Base-by-base conservation (phyloP, 768 basidiomycete species). In the Boletus rubroflammeus region DNA sequence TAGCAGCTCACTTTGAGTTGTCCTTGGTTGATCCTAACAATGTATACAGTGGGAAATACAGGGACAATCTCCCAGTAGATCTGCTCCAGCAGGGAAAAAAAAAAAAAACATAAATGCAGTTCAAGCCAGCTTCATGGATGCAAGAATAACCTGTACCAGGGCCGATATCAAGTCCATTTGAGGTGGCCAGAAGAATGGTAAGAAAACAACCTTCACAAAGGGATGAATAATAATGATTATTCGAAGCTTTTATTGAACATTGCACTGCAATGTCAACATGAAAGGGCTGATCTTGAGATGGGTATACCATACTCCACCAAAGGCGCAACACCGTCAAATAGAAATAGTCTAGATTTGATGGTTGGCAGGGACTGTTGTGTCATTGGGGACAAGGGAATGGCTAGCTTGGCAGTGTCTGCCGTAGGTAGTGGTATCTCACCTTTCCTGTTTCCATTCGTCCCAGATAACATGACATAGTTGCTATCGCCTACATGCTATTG, bases 401-500 rank as follows among this genome's bases (percentile, higher is more conserved):
- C 63, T 71, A 47, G 15, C 34, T 6, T 34, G 34, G 60, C 51
- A 48, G 34, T 6, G 8, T 32, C 50, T 50, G 42, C 54, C 32
- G 47, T 29, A 5, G 26, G 19, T 15, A 19, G 19, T 35, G 7
- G 41, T 29, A 32, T 28, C 21, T 28, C 25, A 7, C 26, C 19
- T 43, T 32, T 10, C 19, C 21, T 19, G n/a, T 38, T n/a, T 9
- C 10, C 36, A 38, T 14, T 13, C 45, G 31, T 47, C 5, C 6
- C 32, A 57, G 38, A 64, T 59, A 64, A 58, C 57, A 70, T 73
- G 66, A 13, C 13, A 14, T 32, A 14, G 59, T 76, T 49, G 53
- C 67, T 29, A n/a, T n/a, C n/a, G n/a, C n/a, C n/a, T n/a, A n/a
- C n/a, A n/a, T n/a, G n/a, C n/a, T n/a, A n/a, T n/a, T n/a, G n/a